Evolutionary conservation across 176 grass and related monocot species (phyloP), one percentile per base, ranked within the genome.

Genomic region (Oryza punctata): DNA sequence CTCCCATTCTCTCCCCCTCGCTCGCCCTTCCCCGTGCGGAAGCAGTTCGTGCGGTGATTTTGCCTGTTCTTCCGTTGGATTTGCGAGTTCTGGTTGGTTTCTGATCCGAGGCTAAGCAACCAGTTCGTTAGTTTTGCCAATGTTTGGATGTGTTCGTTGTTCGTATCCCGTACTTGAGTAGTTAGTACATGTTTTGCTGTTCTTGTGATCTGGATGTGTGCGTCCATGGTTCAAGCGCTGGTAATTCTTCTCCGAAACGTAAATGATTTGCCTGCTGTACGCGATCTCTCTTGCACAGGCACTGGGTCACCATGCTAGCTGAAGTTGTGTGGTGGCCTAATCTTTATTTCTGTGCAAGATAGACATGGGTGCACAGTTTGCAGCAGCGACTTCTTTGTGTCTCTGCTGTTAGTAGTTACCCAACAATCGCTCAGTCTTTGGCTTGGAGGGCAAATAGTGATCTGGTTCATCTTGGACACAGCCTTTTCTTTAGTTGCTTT

Each of bases 281-380:
- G 0, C 76, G 50, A 63, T 68, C 52, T 81, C 29, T 81, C 78
- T 76, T 67, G 69, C 80, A 35, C 75, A n/a, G 15, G 70, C 46
- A 28, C 52, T 46, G 4, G 26, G 40, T 21, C 26, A 11, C 37
- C 54, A 10, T 32, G n/a, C 32, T 25, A 7, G 11, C 57, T 72
- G 57, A 50, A 46, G 24, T 66, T 81, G 10, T 37, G 32, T 63
- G 52, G 54, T 49, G n/a, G 52, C 65, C 65, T 77, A 81, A 25
- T 66, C 25, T 61, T 61, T 61, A 25, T 67, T 66, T 27, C 10
- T 21, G 65, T 87, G 66, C 85, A 78, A 81, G 70, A 91, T 75
- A 6, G 7, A 68, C 61, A 63, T 49, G 81, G 7, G 25, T 75
- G 40, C 74, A 3, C 59, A 45, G 66, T 88, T 79, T 79, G 75